Percentiles rank a stretch among this genome's conserved stretches.
phyloP scores from a whole-genome alignment of 352 stramenopile species.

The Globisporangium iwayamae region DNA sequence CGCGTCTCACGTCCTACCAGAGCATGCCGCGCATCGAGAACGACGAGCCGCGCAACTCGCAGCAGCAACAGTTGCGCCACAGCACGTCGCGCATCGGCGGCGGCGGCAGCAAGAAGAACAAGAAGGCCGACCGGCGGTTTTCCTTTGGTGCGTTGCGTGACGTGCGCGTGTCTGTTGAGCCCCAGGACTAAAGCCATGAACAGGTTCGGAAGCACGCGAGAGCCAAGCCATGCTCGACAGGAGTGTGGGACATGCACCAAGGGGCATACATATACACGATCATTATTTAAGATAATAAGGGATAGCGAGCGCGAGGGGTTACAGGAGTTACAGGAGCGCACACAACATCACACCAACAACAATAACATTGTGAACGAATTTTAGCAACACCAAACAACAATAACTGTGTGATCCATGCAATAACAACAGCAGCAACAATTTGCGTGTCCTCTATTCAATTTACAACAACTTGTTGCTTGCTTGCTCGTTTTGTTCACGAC shows the following conservation, averaged over 20 bases:
- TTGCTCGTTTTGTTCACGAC: neutral
- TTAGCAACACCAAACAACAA: neutral
- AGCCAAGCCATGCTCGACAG: no score
- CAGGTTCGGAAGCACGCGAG: no score
- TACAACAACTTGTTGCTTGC: neutral
- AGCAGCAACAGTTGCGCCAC: neutral
- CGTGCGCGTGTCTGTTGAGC: constrained; percentile 19
- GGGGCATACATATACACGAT: neutral
- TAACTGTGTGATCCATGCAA: no score
- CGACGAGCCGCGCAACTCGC: constrained; percentile 1
- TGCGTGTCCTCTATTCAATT: no score
- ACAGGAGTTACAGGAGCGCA: no score
- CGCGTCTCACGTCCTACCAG: constrained; percentile 21
- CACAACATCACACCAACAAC: neutral
- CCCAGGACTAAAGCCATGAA: constrained; percentile 12
- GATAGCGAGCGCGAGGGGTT: no score
- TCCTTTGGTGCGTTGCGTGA: constrained; percentile 29
- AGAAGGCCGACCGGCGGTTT: constrained; percentile 26
- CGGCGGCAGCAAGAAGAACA: constrained; percentile 15
- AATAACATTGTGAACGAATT: neutral
- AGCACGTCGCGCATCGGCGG: constrained; percentile 12
- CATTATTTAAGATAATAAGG: neutral
- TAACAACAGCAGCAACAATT: no score
- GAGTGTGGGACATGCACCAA: neutral
- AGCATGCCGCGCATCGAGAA: constrained; percentile 34